Conservation (phyloP, 2,329 filamentous ascomycete genomes). For the Alternaria novae-zelandiae region DNA sequence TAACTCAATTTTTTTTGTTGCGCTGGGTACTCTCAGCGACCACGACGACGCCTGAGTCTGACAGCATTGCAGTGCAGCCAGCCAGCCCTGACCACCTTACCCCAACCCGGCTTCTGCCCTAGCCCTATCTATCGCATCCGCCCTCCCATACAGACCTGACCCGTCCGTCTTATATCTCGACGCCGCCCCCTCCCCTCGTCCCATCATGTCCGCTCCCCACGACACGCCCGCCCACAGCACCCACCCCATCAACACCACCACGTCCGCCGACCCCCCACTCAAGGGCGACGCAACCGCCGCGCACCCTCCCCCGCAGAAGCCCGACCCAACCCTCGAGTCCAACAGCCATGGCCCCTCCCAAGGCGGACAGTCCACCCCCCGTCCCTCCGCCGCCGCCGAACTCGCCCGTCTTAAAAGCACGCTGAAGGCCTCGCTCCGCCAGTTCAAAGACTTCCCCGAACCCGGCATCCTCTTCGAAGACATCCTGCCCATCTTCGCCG, state of each 20-base stretch:
- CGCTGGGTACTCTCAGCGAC: background rate
- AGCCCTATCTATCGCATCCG: slow-evolving; percentile 16
- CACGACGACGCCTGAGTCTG: slow-evolving; percentile 8
- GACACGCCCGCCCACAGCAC: slow-evolving; percentile 26
- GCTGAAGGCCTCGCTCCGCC: slow-evolving; percentile 76
- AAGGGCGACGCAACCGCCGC: slow-evolving; percentile 36
- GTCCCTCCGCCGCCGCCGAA: slow-evolving; percentile 60
- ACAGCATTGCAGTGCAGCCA: slow-evolving; percentile 21
- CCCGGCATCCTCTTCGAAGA: slow-evolving; percentile 96
- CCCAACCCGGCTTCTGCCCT: slow-evolving; percentile 12
- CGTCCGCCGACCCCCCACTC: slow-evolving; percentile 22
- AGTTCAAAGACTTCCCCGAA: slow-evolving; percentile 90
- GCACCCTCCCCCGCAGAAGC: slow-evolving; percentile 39
- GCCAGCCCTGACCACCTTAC: slow-evolving; percentile 16
- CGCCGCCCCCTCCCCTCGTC: slow-evolving; percentile 19
- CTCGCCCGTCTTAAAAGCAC: slow-evolving; percentile 65
- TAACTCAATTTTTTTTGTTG: slow-evolving; percentile 16
- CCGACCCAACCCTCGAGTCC: slow-evolving; percentile 44
- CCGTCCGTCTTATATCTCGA: slow-evolving; percentile 15
- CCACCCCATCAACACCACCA: slow-evolving; percentile 27
- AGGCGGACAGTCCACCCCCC: slow-evolving; percentile 57
- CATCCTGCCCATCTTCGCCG: slow-evolving; percentile 93
- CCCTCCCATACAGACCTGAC: slow-evolving; percentile 15
- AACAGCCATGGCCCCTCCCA: slow-evolving; percentile 51
- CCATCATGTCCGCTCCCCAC: slow-evolving; percentile 41